A percentile compares a stretch with the other conserved stretches of the same genome.
Evolutionary conservation across 768 basidiomycete species (phyloP).

Genomic region (Hirschioporus abietinus): DNA sequence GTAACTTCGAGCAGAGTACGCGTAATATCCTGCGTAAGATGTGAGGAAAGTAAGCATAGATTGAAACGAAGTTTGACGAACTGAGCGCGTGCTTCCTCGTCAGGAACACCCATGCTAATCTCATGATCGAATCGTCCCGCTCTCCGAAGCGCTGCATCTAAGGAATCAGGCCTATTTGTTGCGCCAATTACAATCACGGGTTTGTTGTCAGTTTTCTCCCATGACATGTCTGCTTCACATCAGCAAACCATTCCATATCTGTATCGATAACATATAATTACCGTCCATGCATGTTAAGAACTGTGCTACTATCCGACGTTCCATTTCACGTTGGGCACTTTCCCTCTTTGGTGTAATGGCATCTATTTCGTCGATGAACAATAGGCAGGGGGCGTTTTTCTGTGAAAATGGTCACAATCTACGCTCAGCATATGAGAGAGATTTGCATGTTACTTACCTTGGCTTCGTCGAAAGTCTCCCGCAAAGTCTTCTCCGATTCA

Average conservation of each 20-base stretch:
- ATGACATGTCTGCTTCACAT: slow-evolving; percentile 74
- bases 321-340: slow-evolving; percentile 98
- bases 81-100: slow-evolving; percentile 87
- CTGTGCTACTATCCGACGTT: slow-evolving; percentile 93
- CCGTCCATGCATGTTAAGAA: slow-evolving; percentile 99
- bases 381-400: slow-evolving; percentile 85
- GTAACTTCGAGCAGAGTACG: slow-evolving; percentile 78
- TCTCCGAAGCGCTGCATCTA: slow-evolving; percentile 88
- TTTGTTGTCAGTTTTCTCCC: slow-evolving; percentile 91
- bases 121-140: slow-evolving; percentile 97
- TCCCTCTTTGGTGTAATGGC: slow-evolving; percentile 97
- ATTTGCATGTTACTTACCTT: slow-evolving; percentile 48
- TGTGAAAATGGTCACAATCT: slow-evolving; percentile 24
- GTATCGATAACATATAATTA: slow-evolving; percentile 28
- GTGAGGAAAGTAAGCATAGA: slow-evolving; percentile 2
- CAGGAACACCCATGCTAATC: slow-evolving; percentile 96
- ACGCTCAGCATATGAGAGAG: slow-evolving; percentile 1
- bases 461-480: slow-evolving; percentile 97
- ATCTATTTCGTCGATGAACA: slow-evolving; percentile 98
- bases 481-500: slow-evolving; percentile 92
- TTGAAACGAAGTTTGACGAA: slow-evolving; percentile 31
- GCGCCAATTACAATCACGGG: slow-evolving; percentile 94
- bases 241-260: not conserved
- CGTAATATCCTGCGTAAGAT: slow-evolving; percentile 66
- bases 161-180: slow-evolving; percentile 91